Percentiles rank a stretch among this genome's conserved stretches.
Evolutionary conservation across 805 yeast genomes (phyloP).

Genomic region (Yamadazyma phyllophila): DNA sequence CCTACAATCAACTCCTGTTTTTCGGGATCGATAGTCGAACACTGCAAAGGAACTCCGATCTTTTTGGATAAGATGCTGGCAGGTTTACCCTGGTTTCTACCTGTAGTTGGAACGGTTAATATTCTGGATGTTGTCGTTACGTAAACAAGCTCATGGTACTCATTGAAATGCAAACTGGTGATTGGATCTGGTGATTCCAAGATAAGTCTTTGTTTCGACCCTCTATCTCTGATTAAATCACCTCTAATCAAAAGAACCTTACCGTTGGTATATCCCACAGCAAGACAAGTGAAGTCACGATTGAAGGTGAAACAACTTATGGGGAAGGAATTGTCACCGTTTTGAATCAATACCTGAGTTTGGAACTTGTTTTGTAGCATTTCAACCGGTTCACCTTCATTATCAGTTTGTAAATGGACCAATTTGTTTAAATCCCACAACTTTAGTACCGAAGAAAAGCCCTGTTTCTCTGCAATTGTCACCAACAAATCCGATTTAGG

Average conservation of each 20-base stretch:
- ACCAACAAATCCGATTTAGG: slow-evolving; percentile 52
- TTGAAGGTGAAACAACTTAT: slow-evolving; percentile 62
- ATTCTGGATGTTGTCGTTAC: slow-evolving; percentile 75
- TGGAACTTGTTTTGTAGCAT: slow-evolving; percentile 44
- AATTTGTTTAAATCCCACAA: slow-evolving; percentile 70
- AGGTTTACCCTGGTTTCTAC: slow-evolving; percentile 71
- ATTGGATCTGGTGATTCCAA: slow-evolving; percentile 77
- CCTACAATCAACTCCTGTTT: slow-evolving; percentile 61
- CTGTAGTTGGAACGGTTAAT: slow-evolving; percentile 70
- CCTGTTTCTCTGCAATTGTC: slow-evolving; percentile 73
- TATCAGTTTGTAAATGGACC: slow-evolving; percentile 17
- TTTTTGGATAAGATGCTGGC: slow-evolving; percentile 43
- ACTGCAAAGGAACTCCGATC: slow-evolving; percentile 50
- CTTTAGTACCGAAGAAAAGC: slow-evolving; percentile 63
- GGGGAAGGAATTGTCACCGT: slow-evolving; percentile 78
- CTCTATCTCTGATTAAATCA: slow-evolving; percentile 82
- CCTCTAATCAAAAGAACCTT: slow-evolving; percentile 80
- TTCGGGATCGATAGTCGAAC: slow-evolving; percentile 41
- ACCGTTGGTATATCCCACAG: slow-evolving; percentile 83
- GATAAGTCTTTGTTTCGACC: slow-evolving; percentile 80
- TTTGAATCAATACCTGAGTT: slow-evolving; percentile 59
- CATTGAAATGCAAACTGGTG: slow-evolving; percentile 67
- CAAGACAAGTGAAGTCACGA: slow-evolving; percentile 58
- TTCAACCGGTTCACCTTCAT: slow-evolving; percentile 15
- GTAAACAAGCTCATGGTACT: slow-evolving; percentile 52